Base-by-base conservation (phyloP, 2,329 filamentous ascomycete genomes). In the Neocucurbitaria cava region DNA sequence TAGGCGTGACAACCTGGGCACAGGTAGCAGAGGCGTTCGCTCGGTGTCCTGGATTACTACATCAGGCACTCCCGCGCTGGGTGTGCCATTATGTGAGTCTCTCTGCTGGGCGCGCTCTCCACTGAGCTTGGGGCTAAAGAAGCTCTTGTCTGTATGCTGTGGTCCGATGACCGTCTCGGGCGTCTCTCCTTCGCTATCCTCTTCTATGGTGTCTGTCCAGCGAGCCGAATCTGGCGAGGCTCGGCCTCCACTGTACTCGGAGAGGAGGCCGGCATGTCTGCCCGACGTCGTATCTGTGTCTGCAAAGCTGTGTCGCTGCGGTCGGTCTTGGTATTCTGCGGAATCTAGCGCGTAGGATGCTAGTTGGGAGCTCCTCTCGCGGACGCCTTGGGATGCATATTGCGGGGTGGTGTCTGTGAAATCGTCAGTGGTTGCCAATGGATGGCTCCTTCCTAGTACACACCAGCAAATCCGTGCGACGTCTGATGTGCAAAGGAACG, bases 361-460 rank as follows among this genome's bases (percentile, higher is more conserved):
- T 52, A 96, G 82, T 76, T 96, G 91, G 46, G 92, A 91, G 2
- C 92, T 96, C 71, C 95, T 89, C 76, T 95, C 89, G 60, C 92
- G 89, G 36, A 96, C 89, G 61, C 87, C 90, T 54, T 88, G 86
- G 30, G 83, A 83, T 35, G 91, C 89, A 74, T 91, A 90, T 65
- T 91, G 86, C 17, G 86, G 84, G 64, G 86, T 89, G 64, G 86
- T 89, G 70, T 94, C 90, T 76, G 78, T 82, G 85, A 60, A 23
- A 59, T 74, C 60, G 76, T 65, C 61, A 71, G 62, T 53, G 56
- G 40, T 30, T 18, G 35, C 5, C 13, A n/a, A 8, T 23, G 21
- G 23, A 30, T 5, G 18, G 18, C n/a, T 17, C n/a, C 5, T 10
- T 15, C 11, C 15, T 20, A 43, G 18, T 30, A 42, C 78, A 51